phyloP scores from a whole-genome alignment of 2,329 filamentous ascomycete genomes.

The Curvularia sp. region DNA sequence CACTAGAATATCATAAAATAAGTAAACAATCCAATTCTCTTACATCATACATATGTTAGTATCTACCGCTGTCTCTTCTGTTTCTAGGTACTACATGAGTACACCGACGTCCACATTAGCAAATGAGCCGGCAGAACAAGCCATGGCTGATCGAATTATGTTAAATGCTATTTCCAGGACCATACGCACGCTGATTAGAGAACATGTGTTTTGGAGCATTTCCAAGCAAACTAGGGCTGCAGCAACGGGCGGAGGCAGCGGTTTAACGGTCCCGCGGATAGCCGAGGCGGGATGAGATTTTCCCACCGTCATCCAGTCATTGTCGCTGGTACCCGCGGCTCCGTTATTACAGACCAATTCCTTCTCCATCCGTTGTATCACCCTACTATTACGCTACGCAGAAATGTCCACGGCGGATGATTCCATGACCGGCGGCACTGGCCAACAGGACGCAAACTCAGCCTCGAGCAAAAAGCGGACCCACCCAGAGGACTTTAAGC shows the following conservation, averaged over 20 bases:
- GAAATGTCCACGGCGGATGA: conserved; percentile 28
- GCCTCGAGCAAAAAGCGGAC: conserved; percentile 42
- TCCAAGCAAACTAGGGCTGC: neutral
- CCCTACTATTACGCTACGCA: conserved; percentile 20
- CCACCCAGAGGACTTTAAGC: conserved; percentile 56
- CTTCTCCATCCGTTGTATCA: conserved; percentile 40
- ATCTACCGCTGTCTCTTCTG: too few relatives aligned
- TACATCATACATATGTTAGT: too few relatives aligned
- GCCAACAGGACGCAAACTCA: conserved; percentile 27
- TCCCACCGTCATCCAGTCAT: conserved; percentile 37
- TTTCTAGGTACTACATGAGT: too few relatives aligned
- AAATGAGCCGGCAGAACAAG: neutral
- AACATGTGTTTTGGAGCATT: neutral
- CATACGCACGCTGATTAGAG: neutral
- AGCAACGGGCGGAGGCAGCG: neutral
- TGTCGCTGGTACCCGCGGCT: conserved; percentile 26
- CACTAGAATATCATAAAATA: too few relatives aligned
- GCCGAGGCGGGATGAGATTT: conserved; percentile 42
- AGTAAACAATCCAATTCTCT: too few relatives aligned
- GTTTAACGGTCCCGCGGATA: conserved; percentile 19
- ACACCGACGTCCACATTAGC: too few relatives aligned
- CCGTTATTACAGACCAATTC: conserved; percentile 29
- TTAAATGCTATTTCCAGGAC: neutral
- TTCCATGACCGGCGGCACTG: conserved; percentile 19
- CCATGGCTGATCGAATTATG: neutral